Evolutionary conservation across 805 yeast genomes (phyloP).

Genomic region (Brettanomyces sp.): DNA sequence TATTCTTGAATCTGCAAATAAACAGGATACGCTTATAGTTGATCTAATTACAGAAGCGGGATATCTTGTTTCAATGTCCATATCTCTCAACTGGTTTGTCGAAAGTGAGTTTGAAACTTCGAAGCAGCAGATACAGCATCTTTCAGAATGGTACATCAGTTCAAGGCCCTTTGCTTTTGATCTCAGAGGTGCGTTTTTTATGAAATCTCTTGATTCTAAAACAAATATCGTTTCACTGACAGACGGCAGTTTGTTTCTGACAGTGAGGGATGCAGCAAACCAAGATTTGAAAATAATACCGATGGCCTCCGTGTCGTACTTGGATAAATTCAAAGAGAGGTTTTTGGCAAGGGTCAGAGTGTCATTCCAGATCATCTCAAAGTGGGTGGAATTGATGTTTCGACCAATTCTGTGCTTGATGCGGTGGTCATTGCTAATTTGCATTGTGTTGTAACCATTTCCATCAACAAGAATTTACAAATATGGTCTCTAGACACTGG

Average conservation of each 20-base stretch:
- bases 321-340: conserved; percentile 22
- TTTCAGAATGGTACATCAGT: conserved; percentile 55
- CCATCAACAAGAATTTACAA: conserved; percentile 45
- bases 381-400: conserved; percentile 13
- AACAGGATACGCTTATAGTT: conserved; percentile 24
- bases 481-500: conserved; percentile 48
- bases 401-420: conserved; percentile 16
- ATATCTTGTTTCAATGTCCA: conserved; percentile 38
- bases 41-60: conserved; percentile 48
- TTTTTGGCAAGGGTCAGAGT: conserved; percentile 11
- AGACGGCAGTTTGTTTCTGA: conserved; percentile 71
- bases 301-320: conserved; percentile 47
- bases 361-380: conserved; percentile 9
- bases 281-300: conserved; percentile 16
- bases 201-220: conserved; percentile 35
- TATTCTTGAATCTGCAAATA: conserved; percentile 22
- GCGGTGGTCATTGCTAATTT: conserved; percentile 7
- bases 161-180: conserved; percentile 61
- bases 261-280: conserved; percentile 25
- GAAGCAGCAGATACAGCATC: conserved; percentile 12
- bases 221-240: conserved; percentile 49
- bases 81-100: conserved; percentile 37
- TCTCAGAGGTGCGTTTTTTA: conserved; percentile 43
- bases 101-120: conserved; percentile 5
- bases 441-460: conserved; percentile 29